These are phyloP conservation scores for sunflower (Helianthus annuus) DNA, from an alignment of 129 eudicot genomes.

Conservation along the genomic window DNA sequence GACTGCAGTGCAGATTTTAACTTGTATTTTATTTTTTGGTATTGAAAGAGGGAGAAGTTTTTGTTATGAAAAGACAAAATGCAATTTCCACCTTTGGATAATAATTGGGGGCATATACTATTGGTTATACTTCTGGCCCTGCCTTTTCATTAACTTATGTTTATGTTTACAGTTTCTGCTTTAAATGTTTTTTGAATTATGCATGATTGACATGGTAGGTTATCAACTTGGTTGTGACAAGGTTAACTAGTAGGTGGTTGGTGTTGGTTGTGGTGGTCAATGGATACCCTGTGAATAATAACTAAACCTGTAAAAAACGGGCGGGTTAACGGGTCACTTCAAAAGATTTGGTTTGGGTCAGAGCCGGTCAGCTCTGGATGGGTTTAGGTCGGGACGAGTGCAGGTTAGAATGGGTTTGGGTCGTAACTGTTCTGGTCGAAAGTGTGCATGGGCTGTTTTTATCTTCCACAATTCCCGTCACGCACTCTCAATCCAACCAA, in stretches of 20 bases:
- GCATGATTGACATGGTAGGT: neutral
- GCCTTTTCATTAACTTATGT: neutral
- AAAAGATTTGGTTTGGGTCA: no score
- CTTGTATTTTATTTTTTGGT: slow-evolving; percentile 1
- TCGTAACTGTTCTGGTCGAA: no score
- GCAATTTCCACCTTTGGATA: neutral
- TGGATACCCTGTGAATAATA: no score
- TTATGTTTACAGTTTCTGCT: neutral
- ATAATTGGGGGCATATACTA: slow-evolving; percentile 1
- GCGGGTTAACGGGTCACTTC: no score
- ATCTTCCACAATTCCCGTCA: no score
- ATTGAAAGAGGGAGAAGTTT: slow-evolving; percentile 6
- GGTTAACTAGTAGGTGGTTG: neutral
- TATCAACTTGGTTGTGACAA: neutral
- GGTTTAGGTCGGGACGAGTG: no score
- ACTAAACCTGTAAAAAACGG: no score
- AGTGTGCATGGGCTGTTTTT: no score
- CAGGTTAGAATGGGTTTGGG: no score
- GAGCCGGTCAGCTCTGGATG: no score
- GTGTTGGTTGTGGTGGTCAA: neutral
- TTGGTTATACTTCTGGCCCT: neutral
- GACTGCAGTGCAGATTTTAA: neutral
- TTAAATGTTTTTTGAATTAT: neutral
- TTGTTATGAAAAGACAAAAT: neutral
- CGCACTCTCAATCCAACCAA: no score